phyloP scores from a whole-genome alignment of 345 rosid genomes.

The Sapria himalayana region DNA sequence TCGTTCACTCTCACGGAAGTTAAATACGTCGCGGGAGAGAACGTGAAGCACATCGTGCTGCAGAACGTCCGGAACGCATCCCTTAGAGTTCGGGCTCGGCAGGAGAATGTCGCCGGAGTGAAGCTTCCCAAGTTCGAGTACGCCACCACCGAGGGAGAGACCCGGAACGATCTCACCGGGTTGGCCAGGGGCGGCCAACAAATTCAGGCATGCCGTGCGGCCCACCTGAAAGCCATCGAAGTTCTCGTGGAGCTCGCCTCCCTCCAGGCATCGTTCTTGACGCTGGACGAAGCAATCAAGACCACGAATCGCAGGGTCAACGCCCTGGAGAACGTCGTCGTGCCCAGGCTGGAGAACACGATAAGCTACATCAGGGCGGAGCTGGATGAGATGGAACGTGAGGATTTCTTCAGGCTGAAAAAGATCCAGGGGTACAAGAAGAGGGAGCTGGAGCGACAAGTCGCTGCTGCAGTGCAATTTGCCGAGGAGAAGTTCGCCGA shows the following conservation, averaged over 20 bases:
- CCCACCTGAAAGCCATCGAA: slow-evolving; percentile 72
- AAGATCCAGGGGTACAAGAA: slow-evolving; percentile 74
- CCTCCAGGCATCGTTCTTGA: slow-evolving; percentile 78
- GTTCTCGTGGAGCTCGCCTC: slow-evolving; percentile 90
- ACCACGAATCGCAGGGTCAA: slow-evolving; percentile 87
- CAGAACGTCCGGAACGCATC: slow-evolving; percentile 74
- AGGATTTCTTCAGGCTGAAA: slow-evolving; percentile 79
- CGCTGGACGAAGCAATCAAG: slow-evolving; percentile 89
- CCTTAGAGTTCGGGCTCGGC: slow-evolving; percentile 56
- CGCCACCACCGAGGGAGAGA: slow-evolving; percentile 62
- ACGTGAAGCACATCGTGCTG: slow-evolving; percentile 54
- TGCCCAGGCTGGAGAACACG: slow-evolving; percentile 73
- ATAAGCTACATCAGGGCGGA: slow-evolving; percentile 70
- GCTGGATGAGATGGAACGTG: slow-evolving; percentile 88
- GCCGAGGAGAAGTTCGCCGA: slow-evolving; percentile 53
- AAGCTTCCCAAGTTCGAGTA: slow-evolving; percentile 81
- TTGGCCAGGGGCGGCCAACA: slow-evolving; percentile 94
- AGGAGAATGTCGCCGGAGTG: slow-evolving; percentile 76
- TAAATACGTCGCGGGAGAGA: slow-evolving; percentile 79
- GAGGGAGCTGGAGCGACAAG: slow-evolving; percentile 49
- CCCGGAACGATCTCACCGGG: slow-evolving; percentile 78
- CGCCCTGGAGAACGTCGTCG: slow-evolving; percentile 80
- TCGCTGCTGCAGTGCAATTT: slow-evolving; percentile 26
- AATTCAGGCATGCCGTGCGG: slow-evolving; percentile 71
- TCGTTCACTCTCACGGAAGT: slow-evolving; percentile 69